These are phyloP conservation scores for Colletotrichum eremochloae DNA, from an alignment of 2,329 filamentous ascomycete species.

Conservation along the genomic window DNA sequence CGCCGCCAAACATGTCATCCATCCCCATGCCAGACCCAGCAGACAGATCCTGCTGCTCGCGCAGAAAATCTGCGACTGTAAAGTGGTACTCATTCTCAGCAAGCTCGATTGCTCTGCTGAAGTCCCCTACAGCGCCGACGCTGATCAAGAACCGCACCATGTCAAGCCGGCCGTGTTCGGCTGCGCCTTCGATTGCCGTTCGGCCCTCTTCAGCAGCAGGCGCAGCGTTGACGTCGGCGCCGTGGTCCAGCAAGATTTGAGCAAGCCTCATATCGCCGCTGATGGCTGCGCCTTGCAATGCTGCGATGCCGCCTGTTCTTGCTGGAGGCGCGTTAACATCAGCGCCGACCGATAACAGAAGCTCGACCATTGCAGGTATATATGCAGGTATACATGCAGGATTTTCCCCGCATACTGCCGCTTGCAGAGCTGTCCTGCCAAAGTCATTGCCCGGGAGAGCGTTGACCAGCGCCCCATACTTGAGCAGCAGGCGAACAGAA, in stretches of 20 bases:
- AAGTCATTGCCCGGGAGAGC: not conserved
- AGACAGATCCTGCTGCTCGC: not conserved
- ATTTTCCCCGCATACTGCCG: rapidly evolving
- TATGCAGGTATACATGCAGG: too few species aligned
- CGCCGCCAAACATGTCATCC: too few species aligned
- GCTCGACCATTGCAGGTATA: not conserved
- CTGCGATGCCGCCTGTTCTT: not conserved
- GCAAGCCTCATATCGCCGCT: not conserved
- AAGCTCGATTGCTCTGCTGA: not conserved
- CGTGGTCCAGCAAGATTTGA: not conserved
- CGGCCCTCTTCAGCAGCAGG: not conserved
- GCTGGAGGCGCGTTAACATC: not conserved
- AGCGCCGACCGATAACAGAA: not conserved
- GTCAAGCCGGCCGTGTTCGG: constrained; percentile 5
- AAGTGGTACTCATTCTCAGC: not conserved
- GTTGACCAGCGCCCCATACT: not conserved
- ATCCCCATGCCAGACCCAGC: not conserved
- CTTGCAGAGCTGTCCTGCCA: constrained; percentile 16
- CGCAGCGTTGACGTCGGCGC: not conserved
- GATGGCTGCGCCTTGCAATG: not conserved
- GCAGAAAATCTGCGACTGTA: not conserved
- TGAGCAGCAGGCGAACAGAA: not conserved
- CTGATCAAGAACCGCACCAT: not conserved
- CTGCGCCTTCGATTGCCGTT: constrained; percentile 16
- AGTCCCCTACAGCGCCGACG: not conserved